Evolutionary conservation across 768 basidiomycete species (phyloP), one percentile per base, ranked within the genome.

Genomic region (Pisolithus marmoratus): DNA sequence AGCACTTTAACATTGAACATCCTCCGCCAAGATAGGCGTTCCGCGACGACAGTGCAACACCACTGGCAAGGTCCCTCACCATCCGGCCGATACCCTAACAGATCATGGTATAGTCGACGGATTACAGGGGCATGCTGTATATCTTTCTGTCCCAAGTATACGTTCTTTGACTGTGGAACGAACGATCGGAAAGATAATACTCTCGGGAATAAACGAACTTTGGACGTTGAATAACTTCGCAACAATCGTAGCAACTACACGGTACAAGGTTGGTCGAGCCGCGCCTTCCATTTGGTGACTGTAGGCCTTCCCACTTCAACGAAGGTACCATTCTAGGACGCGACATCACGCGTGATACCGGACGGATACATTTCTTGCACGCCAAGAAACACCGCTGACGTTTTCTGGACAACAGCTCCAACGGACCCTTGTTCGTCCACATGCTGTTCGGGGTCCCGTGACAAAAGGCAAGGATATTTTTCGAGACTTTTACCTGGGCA

Each of bases 81-180:
- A 94, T 99, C 2, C 90, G 90, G 6, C 96, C 75, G 58, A 99
- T 93, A 65, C 86, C 84, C 17, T 7, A 95, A 80, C 6, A 96
- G 74, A 66, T 99, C 96, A 27, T 77, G 73, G 49, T 79, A 78
- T 68, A 98, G 73, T 5, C 84, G 81, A 31, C 87, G 85, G 29
- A 98, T 75, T 41, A 99, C 70, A 14, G 96, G 73, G 0, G 89
- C 92, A 65, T 99, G 96, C 63, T 99, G 96, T 49, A 99, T 96
- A 65, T 98, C 94, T 65, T 98, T 98, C 69, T 97, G 94, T 1
- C 94, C 95, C 56, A 98, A 95, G 67, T 98, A 96, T 22, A 89
- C 84, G 57, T 85, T 82, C 42, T 89, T 90, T 6, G 95, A 94
- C 93, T 94, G 27, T 23, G 19, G 5, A 34, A 31, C 20, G 46